phyloP scores from a whole-genome alignment of 306 rosid species.

The Erythrophleum fordii region DNA sequence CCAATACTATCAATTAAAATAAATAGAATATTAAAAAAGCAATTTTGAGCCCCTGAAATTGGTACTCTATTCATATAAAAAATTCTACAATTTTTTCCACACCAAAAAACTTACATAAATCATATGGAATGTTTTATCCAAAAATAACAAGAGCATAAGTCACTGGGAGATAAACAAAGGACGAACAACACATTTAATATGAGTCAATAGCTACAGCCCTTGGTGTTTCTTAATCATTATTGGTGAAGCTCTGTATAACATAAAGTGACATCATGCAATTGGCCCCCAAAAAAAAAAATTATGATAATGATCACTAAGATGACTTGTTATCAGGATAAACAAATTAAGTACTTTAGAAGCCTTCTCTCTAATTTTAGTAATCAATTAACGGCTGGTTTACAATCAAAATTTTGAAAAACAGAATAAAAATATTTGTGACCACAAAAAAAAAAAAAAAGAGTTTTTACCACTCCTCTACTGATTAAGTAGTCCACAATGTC shows the following conservation, averaged over 20 bases:
- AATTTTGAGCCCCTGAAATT: not conserved
- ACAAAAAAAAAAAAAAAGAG: constrained; percentile 14
- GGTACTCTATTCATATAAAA: not conserved
- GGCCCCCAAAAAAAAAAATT: not conserved
- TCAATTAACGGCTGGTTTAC: not conserved
- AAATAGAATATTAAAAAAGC: not conserved
- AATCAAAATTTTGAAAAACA: not conserved
- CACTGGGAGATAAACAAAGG: not conserved
- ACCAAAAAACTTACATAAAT: too few relatives aligned
- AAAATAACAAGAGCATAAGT: not conserved
- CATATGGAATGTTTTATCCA: not conserved
- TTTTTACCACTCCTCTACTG: constrained; percentile 71
- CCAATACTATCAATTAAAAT: not conserved
- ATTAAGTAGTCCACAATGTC: constrained; percentile 73
- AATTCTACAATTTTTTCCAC: not conserved
- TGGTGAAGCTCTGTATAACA: not conserved
- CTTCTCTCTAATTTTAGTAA: not conserved
- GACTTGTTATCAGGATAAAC: not conserved
- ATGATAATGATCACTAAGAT: not conserved
- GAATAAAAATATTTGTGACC: not conserved
- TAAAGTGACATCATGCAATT: not conserved
- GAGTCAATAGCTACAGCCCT: not conserved
- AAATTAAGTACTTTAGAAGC: not conserved
- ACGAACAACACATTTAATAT: not conserved
- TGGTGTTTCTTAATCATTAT: not conserved